These are phyloP conservation scores for Fusarium caatingaense DNA, from an alignment of 2,329 filamentous ascomycete species.

Conservation along the genomic window DNA sequence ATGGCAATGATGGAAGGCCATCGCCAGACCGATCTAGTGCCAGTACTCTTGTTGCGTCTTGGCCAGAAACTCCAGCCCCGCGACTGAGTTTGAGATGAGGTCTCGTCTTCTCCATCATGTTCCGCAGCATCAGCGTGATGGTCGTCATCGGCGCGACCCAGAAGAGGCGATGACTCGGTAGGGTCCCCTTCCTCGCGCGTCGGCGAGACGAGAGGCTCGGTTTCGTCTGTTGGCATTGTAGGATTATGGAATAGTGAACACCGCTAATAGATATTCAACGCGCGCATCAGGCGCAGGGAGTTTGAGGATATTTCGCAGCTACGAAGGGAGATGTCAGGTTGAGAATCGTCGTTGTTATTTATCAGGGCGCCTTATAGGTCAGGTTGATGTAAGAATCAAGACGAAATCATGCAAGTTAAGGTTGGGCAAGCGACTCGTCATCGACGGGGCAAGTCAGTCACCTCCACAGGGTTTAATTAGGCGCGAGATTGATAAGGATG, in stretches of 20 bases:
- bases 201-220: slow-evolving; percentile 57
- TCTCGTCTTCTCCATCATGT: slow-evolving; percentile 43
- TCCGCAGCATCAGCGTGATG: slow-evolving; percentile 48
- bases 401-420: slow-evolving; percentile 17
- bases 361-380: slow-evolving; percentile 14
- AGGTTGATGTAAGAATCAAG: slow-evolving; percentile 29
- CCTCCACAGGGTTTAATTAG: slow-evolving; percentile 29
- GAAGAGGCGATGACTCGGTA: slow-evolving; percentile 65
- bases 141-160: slow-evolving; percentile 55
- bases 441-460: slow-evolving; percentile 37
- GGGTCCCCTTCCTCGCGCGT: slow-evolving; percentile 46
- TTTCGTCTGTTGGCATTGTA: slow-evolving; percentile 60
- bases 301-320: not conserved
- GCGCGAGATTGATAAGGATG: slow-evolving; percentile 42
- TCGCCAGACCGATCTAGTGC: slow-evolving; percentile 52
- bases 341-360: slow-evolving; percentile 4
- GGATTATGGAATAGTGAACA: slow-evolving; percentile 45
- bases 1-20: slow-evolving; percentile 87
- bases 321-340: not conserved
- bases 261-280: slow-evolving; percentile 15
- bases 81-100: slow-evolving; percentile 5
- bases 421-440: slow-evolving; percentile 48
- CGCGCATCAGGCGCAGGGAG: slow-evolving; percentile 28
- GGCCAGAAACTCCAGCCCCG: slow-evolving; percentile 40
- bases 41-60: slow-evolving; percentile 25